A percentile compares a stretch with the other conserved stretches of the same genome.
Conservation (phyloP, 108 stramenopile species). For the Cyclotella atomus region DNA sequence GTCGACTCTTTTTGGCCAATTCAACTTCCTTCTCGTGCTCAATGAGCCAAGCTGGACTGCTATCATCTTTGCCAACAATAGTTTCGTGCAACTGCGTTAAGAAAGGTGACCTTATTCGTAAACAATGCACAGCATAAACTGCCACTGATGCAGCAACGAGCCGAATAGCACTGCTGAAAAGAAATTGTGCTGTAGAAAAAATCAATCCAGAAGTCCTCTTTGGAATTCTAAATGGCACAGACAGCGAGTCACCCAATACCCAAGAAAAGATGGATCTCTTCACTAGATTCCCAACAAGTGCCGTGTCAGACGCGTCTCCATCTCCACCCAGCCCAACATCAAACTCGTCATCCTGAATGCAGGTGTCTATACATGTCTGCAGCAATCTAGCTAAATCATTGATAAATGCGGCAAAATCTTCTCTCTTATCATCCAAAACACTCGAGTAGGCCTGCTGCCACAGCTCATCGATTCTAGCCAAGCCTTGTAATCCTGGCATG, state of each 20-base stretch:
- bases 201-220: slow-evolving; percentile 10
- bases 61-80: slow-evolving; percentile 12
- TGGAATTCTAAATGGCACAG: slow-evolving; percentile 12
- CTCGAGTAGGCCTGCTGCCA: background rate
- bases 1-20: slow-evolving; percentile 30
- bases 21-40: slow-evolving; percentile 50
- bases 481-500: background rate
- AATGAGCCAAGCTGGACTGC: slow-evolving; percentile 44
- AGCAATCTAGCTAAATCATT: slow-evolving; percentile 41
- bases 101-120: slow-evolving; percentile 17
- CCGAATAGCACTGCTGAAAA: slow-evolving; percentile 13
- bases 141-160: slow-evolving; percentile 30
- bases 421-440: slow-evolving; percentile 4
- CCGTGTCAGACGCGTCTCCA: background rate
- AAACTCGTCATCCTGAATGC: slow-evolving; percentile 29
- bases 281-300: slow-evolving; percentile 7
- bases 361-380: slow-evolving; percentile 37
- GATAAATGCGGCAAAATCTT: slow-evolving; percentile 35
- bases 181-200: background rate
- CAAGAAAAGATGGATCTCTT: slow-evolving; percentile 29
- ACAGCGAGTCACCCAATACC: slow-evolving; percentile 14
- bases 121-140: slow-evolving; percentile 20
- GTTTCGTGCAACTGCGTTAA: background rate
- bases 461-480: background rate
- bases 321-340: slow-evolving; percentile 9